Evolutionary conservation across 2,329 filamentous ascomycete species (phyloP), one percentile per base, ranked within the genome.

Genomic region (Macroventuria anomochaeta): DNA sequence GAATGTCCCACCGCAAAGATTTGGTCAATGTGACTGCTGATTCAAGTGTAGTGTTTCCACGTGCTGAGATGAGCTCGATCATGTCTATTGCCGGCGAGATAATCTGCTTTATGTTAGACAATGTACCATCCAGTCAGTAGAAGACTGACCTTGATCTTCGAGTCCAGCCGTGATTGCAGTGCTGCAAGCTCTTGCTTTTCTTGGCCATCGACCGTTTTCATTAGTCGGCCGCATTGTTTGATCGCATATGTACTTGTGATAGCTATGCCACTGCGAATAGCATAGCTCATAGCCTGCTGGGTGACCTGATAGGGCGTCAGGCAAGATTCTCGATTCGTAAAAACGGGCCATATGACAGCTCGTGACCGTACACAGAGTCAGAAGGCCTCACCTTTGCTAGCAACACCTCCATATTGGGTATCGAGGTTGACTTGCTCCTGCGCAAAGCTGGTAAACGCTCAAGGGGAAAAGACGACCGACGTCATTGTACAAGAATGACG

Each of bases 51-150:
- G 87, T 90, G 60, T 91, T 90, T n/a, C 88, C 88, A 57, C 88
- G 83, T 28, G 88, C 88, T 55, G 88, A 86, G 64, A 95, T 95
- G 65, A 97, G 83, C 73, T 96, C 91, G 65, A 96, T 91, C 80
- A 96, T 87, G 71, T 96, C 91, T 67, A 96, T 93, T 8, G 91
- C 90, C 0, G 93, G 93, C 10, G 91, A 92, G 38, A 97, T 87
- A 61, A 96, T 91, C 86, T 91, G 58, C 26, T 3, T 18, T 7
- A 17, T 25, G 29, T 49, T 17, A 49, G 29, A 7, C 15, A 6
- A 20, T 10, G 17, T 20, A 29, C 3, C 15, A 5, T n/a, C n/a
- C n/a, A n/a, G n/a, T n/a, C n/a, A n/a, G n/a, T n/a, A n/a, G n/a
- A n/a, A 18, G 18, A 73, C 79, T 58, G 67, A 89, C 88, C 76